Evolutionary conservation across 2,329 filamentous ascomycete species (phyloP), one percentile per base, ranked within the genome.

Genomic region (Raffaelea deltoideospora): DNA sequence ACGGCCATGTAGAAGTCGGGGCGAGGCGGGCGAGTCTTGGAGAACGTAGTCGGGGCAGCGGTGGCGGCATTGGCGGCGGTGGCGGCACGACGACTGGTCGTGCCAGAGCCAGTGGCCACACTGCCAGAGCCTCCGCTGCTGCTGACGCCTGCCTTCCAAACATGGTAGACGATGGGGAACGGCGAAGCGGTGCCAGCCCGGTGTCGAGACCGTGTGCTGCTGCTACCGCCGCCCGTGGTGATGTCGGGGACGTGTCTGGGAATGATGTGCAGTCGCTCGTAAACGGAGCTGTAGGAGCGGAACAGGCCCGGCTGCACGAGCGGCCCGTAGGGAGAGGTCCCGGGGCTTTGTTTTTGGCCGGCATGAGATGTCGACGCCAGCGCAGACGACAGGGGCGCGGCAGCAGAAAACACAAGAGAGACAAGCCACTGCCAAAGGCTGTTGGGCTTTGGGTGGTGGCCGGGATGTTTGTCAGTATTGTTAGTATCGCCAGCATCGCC

Each of bases 1-100:
- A 96, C 81, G 14, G 80, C 80, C 41, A 96, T 69, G 40, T 79
- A 76, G 55, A 93, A 95, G 53, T 95, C 83, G 0, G 88, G 86
- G 0, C 69, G 52, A 0, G 79, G 79, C 1, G 83, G 86, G 5
- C 69, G 72, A n/a, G 76, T 73, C 57, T 95, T 95, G 46, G 77
- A 76, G 60, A 88, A 90, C 1, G 68, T 63, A 10, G 47, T 66
- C 53, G 54, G 64, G 59, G 43, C 4, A 14, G 18, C 18, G 18
- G 11, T 22, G 6, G 18, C 21, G 20, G 19, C 21, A n/a, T 11
- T 8, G 9, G 27, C 10, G 9, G 27, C 27, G 27, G 27, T 8
- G 9, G 27, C 27, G 9, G 27, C 14, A n/a, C 21, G 14, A 11
- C 29, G 14, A 11, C 10, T 13, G 23, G 8, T 33, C n/a, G 41